These are phyloP conservation scores for Emergomyces africanus DNA, from an alignment of 2,329 filamentous ascomycete genomes.

Conservation along the genomic window DNA sequence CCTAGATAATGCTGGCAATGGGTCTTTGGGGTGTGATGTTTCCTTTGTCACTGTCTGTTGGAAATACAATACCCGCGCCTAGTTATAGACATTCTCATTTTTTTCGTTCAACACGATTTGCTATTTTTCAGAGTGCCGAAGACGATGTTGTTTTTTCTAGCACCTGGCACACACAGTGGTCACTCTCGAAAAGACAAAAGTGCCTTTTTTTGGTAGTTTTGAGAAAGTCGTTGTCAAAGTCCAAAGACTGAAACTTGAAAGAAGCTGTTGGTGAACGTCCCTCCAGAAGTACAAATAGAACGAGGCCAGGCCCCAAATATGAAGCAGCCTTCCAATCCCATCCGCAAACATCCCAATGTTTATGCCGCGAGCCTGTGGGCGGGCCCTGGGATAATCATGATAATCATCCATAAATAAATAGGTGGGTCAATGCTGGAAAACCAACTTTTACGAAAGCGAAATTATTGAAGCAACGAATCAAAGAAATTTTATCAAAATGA, in stretches of 20 bases:
- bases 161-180: not conserved
- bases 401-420: not conserved
- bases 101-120: not conserved
- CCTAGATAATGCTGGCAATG: not conserved
- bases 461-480: not conserved
- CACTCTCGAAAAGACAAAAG: not conserved
- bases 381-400: not conserved
- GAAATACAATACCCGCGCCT: not conserved
- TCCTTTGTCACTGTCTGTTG: not conserved
- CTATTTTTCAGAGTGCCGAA: too few relatives aligned
- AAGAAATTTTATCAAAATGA: not conserved
- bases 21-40: not conserved
- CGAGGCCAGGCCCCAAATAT: not conserved
- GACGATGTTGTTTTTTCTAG: not conserved
- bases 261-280: not conserved
- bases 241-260: not conserved
- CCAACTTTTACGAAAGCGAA: not conserved
- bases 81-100: not conserved
- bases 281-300: not conserved
- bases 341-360: not conserved
- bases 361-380: not conserved
- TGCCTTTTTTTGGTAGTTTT: not conserved
- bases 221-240: not conserved
- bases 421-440: not conserved
- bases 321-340: not conserved